Evolutionary conservation across 2,329 filamentous ascomycete species (phyloP).

Genomic region (Trichoderma hamatum): DNA sequence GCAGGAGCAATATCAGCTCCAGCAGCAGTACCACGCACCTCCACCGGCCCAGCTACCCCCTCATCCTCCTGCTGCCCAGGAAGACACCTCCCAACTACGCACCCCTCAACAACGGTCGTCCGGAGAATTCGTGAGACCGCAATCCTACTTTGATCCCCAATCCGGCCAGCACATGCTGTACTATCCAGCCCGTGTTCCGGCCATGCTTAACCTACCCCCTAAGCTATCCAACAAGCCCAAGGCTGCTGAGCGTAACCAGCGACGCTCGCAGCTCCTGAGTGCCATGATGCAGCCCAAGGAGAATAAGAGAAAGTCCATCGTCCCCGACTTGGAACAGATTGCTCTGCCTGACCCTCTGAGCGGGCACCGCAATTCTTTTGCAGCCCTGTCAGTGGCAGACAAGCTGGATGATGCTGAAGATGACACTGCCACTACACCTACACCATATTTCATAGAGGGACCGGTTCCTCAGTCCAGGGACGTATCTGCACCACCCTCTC

Average conservation of each 20-base stretch:
- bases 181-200: constrained; percentile 92
- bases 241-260: constrained; percentile 64
- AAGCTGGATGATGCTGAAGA: constrained; percentile 27
- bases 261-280: constrained; percentile 73
- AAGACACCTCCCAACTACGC: constrained; percentile 27
- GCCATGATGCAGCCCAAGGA: constrained; percentile 50
- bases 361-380: constrained; percentile 43
- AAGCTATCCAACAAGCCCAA: constrained; percentile 77
- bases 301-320: constrained; percentile 27
- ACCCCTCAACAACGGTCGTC: constrained; percentile 36
- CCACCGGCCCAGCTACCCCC: background rate
- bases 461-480: constrained; percentile 28
- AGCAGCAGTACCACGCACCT: background rate
- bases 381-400: constrained; percentile 38
- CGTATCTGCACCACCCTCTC: constrained; percentile 28
- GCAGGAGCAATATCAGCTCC: background rate
- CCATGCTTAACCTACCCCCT: constrained; percentile 89
- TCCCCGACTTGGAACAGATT: constrained; percentile 34
- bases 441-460: constrained; percentile 2
- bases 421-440: constrained; percentile 21
- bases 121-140: constrained; percentile 44
- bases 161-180: constrained; percentile 84
- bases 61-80: background rate
- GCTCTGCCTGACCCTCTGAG: constrained; percentile 54
- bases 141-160: constrained; percentile 64